phyloP scores from a whole-genome alignment of 495 filamentous ascomycete genomes.

The Aspergillus funiculosus region DNA sequence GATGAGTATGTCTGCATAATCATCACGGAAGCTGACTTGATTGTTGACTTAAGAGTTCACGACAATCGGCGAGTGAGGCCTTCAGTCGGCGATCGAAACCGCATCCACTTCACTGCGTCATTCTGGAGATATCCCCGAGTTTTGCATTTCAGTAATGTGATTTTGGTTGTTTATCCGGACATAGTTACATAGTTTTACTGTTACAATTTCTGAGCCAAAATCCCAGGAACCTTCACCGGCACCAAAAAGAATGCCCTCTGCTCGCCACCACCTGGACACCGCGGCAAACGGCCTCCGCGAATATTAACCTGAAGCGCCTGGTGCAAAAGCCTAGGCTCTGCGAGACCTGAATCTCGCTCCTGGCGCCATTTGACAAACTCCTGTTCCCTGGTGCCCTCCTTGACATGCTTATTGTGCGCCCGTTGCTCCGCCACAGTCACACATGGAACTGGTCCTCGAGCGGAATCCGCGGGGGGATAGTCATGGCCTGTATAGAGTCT shows the following conservation, averaged over 20 bases:
- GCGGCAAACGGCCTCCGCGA: no score
- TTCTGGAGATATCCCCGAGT: no score
- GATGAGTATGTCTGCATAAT: no score
- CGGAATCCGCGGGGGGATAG: constrained; percentile 30
- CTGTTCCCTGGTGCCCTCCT: constrained; percentile 29
- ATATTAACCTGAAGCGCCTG: constrained; percentile 52
- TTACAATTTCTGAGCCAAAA: no score
- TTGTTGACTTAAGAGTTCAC: no score
- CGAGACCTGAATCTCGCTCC: constrained; percentile 36
- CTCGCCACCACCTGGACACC: background rate
- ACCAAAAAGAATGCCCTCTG: background rate
- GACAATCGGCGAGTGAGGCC: no score
- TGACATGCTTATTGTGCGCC: constrained; percentile 45
- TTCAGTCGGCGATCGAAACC: no score
- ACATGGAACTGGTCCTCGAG: constrained; percentile 26
- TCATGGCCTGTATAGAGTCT: constrained; percentile 42
- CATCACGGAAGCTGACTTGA: no score
- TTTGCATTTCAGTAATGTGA: no score
- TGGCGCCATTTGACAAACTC: constrained; percentile 42
- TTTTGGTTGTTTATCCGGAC: no score
- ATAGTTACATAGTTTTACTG: no score
- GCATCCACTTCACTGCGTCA: no score
- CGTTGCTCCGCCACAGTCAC: constrained; percentile 44
- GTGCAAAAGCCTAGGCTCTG: constrained; percentile 44
- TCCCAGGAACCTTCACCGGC: background rate